Conservation (phyloP, 768 basidiomycete species). For the Russula ochroleuca region DNA sequence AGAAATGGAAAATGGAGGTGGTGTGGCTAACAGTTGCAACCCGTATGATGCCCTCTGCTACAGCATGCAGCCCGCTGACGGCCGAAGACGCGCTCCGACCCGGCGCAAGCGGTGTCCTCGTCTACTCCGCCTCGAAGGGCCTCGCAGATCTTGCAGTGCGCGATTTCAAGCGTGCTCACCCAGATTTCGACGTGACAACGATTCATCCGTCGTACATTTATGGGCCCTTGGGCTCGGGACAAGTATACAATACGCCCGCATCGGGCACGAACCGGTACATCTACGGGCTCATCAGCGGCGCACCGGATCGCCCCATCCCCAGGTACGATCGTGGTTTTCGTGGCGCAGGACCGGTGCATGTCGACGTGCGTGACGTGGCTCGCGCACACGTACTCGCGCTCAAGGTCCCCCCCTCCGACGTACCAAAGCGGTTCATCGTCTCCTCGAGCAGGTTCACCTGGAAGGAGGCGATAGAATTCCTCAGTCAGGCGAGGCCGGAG, state of each 20-base stretch:
- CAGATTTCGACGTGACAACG: conserved; percentile 30
- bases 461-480: conserved; percentile 30
- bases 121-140: conserved; percentile 40
- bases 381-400: conserved; percentile 34
- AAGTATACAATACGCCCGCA: conserved; percentile 23
- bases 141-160: conserved; percentile 31
- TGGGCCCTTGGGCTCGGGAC: conserved; percentile 29
- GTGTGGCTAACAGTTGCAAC: no score
- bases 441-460: conserved; percentile 31
- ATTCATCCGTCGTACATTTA: conserved; percentile 34
- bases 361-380: conserved; percentile 37
- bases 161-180: conserved; percentile 31
- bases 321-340: conserved; percentile 19
- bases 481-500: conserved; percentile 29
- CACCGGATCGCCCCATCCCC: conserved; percentile 21
- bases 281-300: conserved; percentile 30
- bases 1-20: no score
- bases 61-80: conserved; percentile 37
- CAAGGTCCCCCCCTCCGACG: not conserved
- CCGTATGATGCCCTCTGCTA: not conserved
- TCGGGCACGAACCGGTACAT: conserved; percentile 31
- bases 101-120: conserved; percentile 28
- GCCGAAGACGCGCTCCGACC: conserved; percentile 33
- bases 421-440: conserved; percentile 29
- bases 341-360: conserved; percentile 28